Evolutionary conservation across 2,329 filamentous ascomycete species (phyloP).

Genomic region (Zymoseptoria pseudotritici): DNA sequence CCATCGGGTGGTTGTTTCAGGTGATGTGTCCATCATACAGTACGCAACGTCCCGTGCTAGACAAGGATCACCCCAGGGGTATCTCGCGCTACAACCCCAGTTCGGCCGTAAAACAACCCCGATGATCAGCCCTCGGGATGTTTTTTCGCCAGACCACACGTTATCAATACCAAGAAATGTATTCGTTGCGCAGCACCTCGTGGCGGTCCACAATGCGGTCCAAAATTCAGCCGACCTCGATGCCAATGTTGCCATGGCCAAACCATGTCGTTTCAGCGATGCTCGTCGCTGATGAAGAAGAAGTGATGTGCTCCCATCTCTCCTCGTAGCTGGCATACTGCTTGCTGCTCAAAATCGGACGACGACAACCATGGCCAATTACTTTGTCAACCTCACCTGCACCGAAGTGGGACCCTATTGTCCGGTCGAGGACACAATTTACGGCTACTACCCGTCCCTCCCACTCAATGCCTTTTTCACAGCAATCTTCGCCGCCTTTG

Average conservation of each 20-base stretch:
- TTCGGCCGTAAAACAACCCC: neutral
- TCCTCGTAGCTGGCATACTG: neutral
- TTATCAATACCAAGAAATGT: neutral
- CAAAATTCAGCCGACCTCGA: neutral
- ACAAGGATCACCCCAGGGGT: neutral
- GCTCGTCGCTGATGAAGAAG: neutral
- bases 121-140: neutral
- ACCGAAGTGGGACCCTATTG: constrained; percentile 3
- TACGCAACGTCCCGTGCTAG: neutral
- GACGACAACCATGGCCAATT: neutral
- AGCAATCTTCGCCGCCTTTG: constrained; percentile 28
- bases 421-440: neutral
- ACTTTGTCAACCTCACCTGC: neutral
- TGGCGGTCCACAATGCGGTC: neutral
- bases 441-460: constrained; percentile 31
- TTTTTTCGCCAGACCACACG: neutral
- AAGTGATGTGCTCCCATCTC: neutral
- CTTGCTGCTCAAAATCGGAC: constrained; percentile 56
- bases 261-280: neutral
- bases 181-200: neutral
- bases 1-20: neutral
- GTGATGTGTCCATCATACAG: neutral
- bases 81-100: neutral
- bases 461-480: constrained; percentile 33
- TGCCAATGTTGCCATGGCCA: neutral